Base-by-base conservation (phyloP, 352 stramenopile species). In the Thalassiosira mediterranea region DNA sequence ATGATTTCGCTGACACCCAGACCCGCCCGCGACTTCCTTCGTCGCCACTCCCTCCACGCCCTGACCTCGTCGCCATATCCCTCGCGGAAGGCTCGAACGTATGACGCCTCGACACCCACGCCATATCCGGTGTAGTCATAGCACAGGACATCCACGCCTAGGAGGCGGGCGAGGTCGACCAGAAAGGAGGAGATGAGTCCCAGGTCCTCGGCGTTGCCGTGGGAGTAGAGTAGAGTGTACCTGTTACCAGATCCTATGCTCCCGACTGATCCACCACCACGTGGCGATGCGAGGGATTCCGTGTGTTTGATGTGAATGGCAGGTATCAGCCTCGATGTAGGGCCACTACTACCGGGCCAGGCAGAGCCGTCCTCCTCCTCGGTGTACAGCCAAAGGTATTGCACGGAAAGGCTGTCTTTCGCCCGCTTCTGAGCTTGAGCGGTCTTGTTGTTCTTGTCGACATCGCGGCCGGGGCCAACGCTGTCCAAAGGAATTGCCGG, bases 101-200 rank as follows among this genome's bases (percentile, higher is more conserved):
- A 42, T 7, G 34, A 42, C 13, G 7, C 34, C 7, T 42, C 34
- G 7, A 7, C 34, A 13, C 34, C 13, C 66, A 92, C 71, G 47
- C 88, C 88, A 72, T 95, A 95, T 1, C 90, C 90, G 3, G 86
- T 88, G 70, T 95, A 95, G 79, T 95, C 90, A 78, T 94, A 95
- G 4, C 84, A 86, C 72, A 95, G 85, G 38, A 95, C 75, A 79
- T 95, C 92, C 3, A 91, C 86, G 67, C 80, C 73, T n/a, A 93
- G 67, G 77, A 90, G 88, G 53, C 90, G 90, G 54, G 77, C 88
- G 10, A 95, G 67, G 62, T 89, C 91, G 76, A 92, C 90, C 58
- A 81, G 90, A 79, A 81, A 94, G 19, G 84, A 83, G 81, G 92
- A 93, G 38, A 92, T 90, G 52, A 81, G 85, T 13, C 88, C 90